phyloP scores from a whole-genome alignment of 805 yeast genomes.

The Barnettozyma californica region DNA sequence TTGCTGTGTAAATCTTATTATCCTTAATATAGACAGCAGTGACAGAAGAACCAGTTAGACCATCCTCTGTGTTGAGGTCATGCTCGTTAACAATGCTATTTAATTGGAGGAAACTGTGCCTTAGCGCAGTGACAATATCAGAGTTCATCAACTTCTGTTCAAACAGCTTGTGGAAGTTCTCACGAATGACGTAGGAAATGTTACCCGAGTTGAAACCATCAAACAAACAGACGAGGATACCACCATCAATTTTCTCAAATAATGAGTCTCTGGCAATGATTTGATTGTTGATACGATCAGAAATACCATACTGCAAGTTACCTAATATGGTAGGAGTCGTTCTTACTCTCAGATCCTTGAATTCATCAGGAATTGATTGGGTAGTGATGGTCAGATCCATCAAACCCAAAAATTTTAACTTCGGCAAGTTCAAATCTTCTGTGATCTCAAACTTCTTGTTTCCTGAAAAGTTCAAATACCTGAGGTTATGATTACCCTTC shows the following conservation, averaged over 20 bases:
- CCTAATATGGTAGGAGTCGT: conserved; percentile 81
- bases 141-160: conserved; percentile 54
- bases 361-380: conserved; percentile 84
- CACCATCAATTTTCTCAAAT: conserved; percentile 81
- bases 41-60: conserved; percentile 77
- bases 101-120: conserved; percentile 73
- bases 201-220: conserved; percentile 73
- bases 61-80: conserved; percentile 58
- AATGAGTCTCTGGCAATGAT: conserved; percentile 81
- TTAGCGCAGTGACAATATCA: conserved; percentile 65
- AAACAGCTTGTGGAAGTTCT: conserved; percentile 59
- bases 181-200: conserved; percentile 69
- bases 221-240: conserved; percentile 70
- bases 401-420: conserved; percentile 71
- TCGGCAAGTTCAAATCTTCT: conserved; percentile 70
- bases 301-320: conserved; percentile 80
- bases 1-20: conserved; percentile 68
- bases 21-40: conserved; percentile 77
- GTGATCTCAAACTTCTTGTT: conserved; percentile 88
- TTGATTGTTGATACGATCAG: conserved; percentile 74
- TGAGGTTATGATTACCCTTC: conserved; percentile 74
- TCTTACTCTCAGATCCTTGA: conserved; percentile 75
- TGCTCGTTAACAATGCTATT: conserved; percentile 67
- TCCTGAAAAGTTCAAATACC: conserved; percentile 85
- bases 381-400: conserved; percentile 95